Percentiles rank a stretch among this genome's conserved stretches.
These are phyloP conservation scores for Blastobotrys raffinosifermentans DNA, from an alignment of 1,139 yeast species.

Conservation along the genomic window DNA sequence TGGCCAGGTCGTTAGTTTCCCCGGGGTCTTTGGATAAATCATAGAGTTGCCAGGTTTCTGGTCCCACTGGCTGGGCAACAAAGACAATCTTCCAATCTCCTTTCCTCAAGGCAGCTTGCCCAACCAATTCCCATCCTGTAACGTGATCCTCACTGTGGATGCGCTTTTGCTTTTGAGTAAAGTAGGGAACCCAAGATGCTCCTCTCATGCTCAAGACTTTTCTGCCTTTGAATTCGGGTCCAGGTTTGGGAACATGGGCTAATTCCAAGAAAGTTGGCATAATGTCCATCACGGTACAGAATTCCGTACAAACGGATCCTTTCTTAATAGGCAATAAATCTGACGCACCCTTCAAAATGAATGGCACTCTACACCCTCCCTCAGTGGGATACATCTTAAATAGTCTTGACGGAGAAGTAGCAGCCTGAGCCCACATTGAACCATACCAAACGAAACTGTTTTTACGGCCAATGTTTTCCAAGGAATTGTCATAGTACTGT, in stretches of 20 bases:
- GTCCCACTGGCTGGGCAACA: constrained; percentile 46
- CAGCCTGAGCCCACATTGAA: constrained; percentile 63
- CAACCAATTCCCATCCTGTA: constrained; percentile 56
- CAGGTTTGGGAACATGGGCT: constrained; percentile 44
- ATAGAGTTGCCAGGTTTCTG: constrained; percentile 47
- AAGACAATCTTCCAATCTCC: constrained; percentile 46
- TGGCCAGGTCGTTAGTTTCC: constrained; percentile 42
- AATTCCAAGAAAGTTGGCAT: constrained; percentile 48
- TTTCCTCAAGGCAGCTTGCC: constrained; percentile 49
- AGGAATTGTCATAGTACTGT: constrained; percentile 39
- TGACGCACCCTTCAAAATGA: constrained; percentile 35
- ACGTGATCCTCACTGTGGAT: constrained; percentile 43
- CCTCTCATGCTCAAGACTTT: constrained; percentile 41
- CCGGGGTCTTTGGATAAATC: constrained; percentile 43
- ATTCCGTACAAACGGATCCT: constrained; percentile 25
- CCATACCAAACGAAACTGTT: constrained; percentile 49
- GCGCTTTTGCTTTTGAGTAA: constrained; percentile 4
- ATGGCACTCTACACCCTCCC: constrained; percentile 53
- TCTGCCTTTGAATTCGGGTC: constrained; percentile 36
- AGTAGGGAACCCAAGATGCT: constrained; percentile 34
- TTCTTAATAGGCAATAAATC: constrained; percentile 8
- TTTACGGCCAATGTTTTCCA: constrained; percentile 44
- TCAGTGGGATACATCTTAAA: constrained; percentile 49
- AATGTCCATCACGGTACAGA: constrained; percentile 53
- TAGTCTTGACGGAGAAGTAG: constrained; percentile 51